Base-by-base conservation (phyloP, 163 green algal species). In the Scenedesmus sp. region DNA sequence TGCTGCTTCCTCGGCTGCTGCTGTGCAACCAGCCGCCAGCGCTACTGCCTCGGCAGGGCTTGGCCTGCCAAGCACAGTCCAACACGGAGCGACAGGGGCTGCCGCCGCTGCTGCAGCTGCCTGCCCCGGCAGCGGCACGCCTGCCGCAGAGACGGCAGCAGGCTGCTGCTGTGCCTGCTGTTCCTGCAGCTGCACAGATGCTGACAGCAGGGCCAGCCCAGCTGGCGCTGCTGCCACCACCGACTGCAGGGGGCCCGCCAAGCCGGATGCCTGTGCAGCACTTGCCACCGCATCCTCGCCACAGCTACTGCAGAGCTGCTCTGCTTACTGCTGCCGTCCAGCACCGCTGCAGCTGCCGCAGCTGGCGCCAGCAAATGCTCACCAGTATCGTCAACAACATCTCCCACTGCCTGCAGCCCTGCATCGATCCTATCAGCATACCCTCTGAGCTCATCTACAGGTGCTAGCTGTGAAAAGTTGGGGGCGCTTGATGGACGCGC, bases 401-500 rank as follows among this genome's bases (percentile, higher is more conserved):
- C 15, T 24, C n/a, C 9, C 53, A 40, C 10, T 24, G 33, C 33
- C 33, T 46, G 33, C 73, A n/a, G 61, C 61, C n/a, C n/a, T n/a
- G n/a, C n/a, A n/a, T n/a, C n/a, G n/a, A n/a, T n/a, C n/a, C n/a
- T n/a, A n/a, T n/a, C n/a, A n/a, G 35, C 73, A 46, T 1, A 82
- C 13, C 24, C 73, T 46, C 35, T 37, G 1, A 82, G 18, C 3
- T 44, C 73, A 3, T 30, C 73, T 3, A 37, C 73, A n/a, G 1
- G 6, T 49, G 73, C 73, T n/a, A 51, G 37, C 73, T 40, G 73
- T n/a, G 37, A 82, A 2, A 90, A 16, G 59, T 90, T 53, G 7
- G 85, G 85, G 15, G 85, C 85, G n/a, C 85, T 90, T 24, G 80
- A 42, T 24, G 65, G 85, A 30, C 85, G 68, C 20, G 85, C 43